These are phyloP conservation scores for Bipolaris sorokiniana DNA, from an alignment of 2,329 filamentous ascomycete species.

Conservation along the genomic window DNA sequence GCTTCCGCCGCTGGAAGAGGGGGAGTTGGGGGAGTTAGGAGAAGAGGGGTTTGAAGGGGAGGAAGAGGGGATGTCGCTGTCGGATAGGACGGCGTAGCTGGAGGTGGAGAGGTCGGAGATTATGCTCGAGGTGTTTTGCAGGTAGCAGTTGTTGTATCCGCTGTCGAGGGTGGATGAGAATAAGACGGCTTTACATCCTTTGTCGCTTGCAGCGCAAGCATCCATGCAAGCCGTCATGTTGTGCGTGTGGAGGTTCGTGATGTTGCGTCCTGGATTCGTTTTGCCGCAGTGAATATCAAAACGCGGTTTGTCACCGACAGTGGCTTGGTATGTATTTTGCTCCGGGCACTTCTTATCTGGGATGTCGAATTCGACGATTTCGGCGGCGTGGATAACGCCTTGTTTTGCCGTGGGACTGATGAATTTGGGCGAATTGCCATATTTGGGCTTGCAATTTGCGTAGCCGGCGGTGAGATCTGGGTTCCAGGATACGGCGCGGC, in stretches of 20 bases:
- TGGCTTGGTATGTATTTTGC: slow-evolving; percentile 17
- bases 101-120: slow-evolving; percentile 23
- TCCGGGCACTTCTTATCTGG: slow-evolving; percentile 31
- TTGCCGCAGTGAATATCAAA: slow-evolving; percentile 43
- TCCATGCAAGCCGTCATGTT: slow-evolving; percentile 43
- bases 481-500: slow-evolving; percentile 38
- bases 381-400: slow-evolving; percentile 34
- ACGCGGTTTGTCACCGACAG: slow-evolving; percentile 16
- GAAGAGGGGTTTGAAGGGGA: not conserved
- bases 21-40: not conserved
- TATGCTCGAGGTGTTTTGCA: slow-evolving; percentile 39
- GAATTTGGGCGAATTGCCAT: slow-evolving; percentile 20
- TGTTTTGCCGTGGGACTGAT: slow-evolving; percentile 7
- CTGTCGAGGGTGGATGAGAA: slow-evolving; percentile 33
- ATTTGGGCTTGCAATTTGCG: slow-evolving; percentile 45
- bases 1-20: not conserved
- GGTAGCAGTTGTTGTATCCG: slow-evolving; percentile 43
- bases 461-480: slow-evolving; percentile 37
- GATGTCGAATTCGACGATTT: slow-evolving; percentile 32
- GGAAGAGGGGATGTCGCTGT: slow-evolving; percentile 11
- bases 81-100: slow-evolving; percentile 31
- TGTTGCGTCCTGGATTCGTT: slow-evolving; percentile 37
- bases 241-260: slow-evolving; percentile 34
- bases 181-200: slow-evolving; percentile 34
- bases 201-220: slow-evolving; percentile 30